A percentile compares a stretch with the other conserved stretches of the same genome.
Conservation (phyloP, 306 rosid genomes). For the Malus asiatica region DNA sequence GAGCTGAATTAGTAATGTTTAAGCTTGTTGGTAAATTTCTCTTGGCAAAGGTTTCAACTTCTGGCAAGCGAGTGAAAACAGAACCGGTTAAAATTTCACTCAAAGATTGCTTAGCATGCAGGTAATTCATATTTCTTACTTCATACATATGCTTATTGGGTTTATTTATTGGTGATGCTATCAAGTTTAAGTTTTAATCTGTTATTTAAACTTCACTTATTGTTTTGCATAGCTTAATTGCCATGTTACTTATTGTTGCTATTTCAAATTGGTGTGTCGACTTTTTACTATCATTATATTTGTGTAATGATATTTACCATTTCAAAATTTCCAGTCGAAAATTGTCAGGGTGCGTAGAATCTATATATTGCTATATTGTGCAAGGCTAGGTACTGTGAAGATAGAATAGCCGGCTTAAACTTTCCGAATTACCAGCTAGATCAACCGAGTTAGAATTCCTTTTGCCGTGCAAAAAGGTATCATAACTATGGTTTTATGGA, state of each 20-base stretch:
- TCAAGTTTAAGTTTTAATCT: background rate
- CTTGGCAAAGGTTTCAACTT: slow-evolving; percentile 44
- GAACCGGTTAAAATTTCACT: slow-evolving; percentile 92
- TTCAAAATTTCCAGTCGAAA: background rate
- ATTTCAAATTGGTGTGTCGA: background rate
- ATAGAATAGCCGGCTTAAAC: background rate
- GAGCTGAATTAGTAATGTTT: background rate
- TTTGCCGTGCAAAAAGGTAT: background rate
- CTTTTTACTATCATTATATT: background rate
- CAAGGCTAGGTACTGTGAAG: background rate
- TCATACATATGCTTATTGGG: background rate
- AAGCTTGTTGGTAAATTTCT: background rate
- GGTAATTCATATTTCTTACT: slow-evolving; percentile 28
- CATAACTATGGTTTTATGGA: slow-evolving; percentile 15
- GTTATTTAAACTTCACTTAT: background rate
- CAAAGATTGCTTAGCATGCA: slow-evolving; percentile 98
- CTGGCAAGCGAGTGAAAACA: slow-evolving; percentile 42
- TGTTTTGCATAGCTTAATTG: no score
- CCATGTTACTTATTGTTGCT: background rate
- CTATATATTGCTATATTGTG: background rate
- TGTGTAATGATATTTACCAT: background rate
- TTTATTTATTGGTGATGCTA: background rate
- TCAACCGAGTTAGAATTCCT: background rate
- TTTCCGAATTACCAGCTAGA: background rate
- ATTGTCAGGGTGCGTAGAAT: background rate